These are phyloP conservation scores for Colletotrichum sp. DNA, from an alignment of 2,329 filamentous ascomycete species.

Conservation along the genomic window DNA sequence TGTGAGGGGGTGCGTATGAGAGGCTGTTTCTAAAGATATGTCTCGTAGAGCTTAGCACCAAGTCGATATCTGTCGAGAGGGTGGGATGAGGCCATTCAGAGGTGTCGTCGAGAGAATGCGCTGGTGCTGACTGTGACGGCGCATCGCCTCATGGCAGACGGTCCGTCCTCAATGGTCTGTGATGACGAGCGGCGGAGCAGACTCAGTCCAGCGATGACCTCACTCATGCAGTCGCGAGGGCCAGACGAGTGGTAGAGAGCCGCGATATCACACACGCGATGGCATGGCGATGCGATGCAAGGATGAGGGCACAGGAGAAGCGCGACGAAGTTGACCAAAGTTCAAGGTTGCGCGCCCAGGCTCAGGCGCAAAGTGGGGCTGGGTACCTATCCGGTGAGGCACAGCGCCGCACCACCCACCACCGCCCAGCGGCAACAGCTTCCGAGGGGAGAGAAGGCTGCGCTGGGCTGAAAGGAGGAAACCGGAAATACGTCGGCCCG, in stretches of 20 bases:
- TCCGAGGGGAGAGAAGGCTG: background rate
- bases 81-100: background rate
- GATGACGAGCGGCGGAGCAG: background rate
- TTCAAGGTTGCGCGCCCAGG: slow-evolving; percentile 4
- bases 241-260: background rate
- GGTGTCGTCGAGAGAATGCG: background rate
- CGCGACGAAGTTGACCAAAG: slow-evolving; percentile 19
- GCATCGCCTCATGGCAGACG: background rate
- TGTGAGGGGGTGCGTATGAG: background rate
- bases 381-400: slow-evolving; percentile 7
- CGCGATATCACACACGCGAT: background rate
- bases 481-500: slow-evolving; percentile 16
- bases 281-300: background rate
- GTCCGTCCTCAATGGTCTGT: background rate
- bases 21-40: background rate
- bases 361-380: slow-evolving; percentile 19
- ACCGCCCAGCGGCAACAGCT: background rate
- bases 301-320: slow-evolving; percentile 16
- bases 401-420: background rate
- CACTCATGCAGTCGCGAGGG: background rate
- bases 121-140: background rate
- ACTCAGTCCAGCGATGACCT: background rate
- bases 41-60: background rate
- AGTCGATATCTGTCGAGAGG: background rate
- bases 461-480: background rate